Evolutionary conservation across 352 stramenopile genomes (phyloP).

Genomic region (Aphanomyces astaci): DNA sequence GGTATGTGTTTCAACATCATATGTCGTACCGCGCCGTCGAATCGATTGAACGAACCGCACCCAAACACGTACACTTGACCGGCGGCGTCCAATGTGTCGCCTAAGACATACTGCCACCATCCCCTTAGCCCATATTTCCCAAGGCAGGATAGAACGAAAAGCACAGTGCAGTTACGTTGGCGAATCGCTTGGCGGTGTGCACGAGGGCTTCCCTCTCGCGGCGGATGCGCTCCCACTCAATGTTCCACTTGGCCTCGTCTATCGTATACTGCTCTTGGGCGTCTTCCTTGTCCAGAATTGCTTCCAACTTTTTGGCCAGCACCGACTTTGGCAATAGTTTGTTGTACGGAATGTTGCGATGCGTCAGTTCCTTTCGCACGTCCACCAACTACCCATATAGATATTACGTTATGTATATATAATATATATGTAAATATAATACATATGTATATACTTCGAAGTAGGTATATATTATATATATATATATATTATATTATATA

Average conservation of each 20-base stretch:
- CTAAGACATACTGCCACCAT: constrained; percentile 27
- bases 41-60: constrained; percentile 50
- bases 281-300: constrained; percentile 59
- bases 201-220: constrained; percentile 40
- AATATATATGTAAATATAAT: no score
- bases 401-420: no score
- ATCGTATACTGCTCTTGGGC: constrained; percentile 38
- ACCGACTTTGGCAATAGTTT: constrained; percentile 40
- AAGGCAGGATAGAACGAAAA: background rate
- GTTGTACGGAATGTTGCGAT: constrained; percentile 58
- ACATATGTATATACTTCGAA: no score
- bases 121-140: background rate
- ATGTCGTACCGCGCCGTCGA: constrained; percentile 40
- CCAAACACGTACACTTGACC: constrained; percentile 76
- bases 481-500: no score
- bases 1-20: background rate
- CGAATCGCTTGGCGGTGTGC: constrained; percentile 38
- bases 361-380: constrained; percentile 49
- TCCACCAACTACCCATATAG: constrained; percentile 64
- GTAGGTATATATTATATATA: background rate
- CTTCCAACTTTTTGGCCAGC: constrained; percentile 55
- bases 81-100: constrained; percentile 56
- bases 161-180: constrained; percentile 27
- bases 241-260: constrained; percentile 20
- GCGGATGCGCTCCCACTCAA: constrained; percentile 18